Evolutionary conservation across 768 basidiomycete genomes (phyloP), one percentile per base, ranked within the genome.

Genomic region (Russula sp.): DNA sequence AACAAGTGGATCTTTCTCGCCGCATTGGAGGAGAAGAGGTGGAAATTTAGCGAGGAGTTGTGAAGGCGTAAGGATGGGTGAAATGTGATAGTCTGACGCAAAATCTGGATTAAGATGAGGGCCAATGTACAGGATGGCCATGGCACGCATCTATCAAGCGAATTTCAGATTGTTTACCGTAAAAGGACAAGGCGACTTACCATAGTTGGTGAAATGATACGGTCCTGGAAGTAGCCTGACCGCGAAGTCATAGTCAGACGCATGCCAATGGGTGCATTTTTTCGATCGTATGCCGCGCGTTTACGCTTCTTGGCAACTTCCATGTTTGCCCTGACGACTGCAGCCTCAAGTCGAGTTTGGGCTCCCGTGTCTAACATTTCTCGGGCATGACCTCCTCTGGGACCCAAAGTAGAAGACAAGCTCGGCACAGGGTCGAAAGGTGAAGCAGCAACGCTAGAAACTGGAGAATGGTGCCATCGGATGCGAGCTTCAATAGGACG

Each of bases 111-210:
- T 89, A 56, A 87, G 88, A 70, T 91, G 84, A 1, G 97, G 96
- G 1, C 96, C 96, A 63, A 99, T 89, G 76, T 97, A 97, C 66
- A 96, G 77, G 71, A 97, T 95, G 3, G 96, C 96, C 97, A 99
- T 99, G 0, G 96, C 95, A 40, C 97, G 91, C 93, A 98, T 98
- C 96, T 98, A 69, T 51, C 22, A 63, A 31, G 35, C 44, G 40
- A 62, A 47, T 42, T 58, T 16, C 6, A 62, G 45, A 34, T 35
- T 22, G 42, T 60, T 56, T 50, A n/a, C 22, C 34, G 44, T 57
- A 63, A 51, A 47, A 32, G 20, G 57, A 40, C 49, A 32, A 20
- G 56, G 35, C 22, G 68, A 76, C 91, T 70, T 72, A 96, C 96
- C 95, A 99, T 98, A 70, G 89, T 91, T 0, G 97, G 96, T 3